phyloP scores from a whole-genome alignment of 2,329 filamentous ascomycete genomes.

The Monosporascus sp. region DNA sequence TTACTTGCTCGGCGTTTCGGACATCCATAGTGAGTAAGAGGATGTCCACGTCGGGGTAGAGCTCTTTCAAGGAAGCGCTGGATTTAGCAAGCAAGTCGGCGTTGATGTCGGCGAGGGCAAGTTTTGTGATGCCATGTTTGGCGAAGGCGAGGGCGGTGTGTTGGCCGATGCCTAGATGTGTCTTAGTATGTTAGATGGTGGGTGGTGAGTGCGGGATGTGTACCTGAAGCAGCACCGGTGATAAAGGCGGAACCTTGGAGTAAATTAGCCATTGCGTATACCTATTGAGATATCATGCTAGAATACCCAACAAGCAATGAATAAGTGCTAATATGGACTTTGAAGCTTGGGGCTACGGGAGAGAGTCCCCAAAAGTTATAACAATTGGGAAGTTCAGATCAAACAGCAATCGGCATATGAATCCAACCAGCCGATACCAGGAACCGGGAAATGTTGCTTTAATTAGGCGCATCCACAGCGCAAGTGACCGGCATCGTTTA shows the following conservation, averaged over 20 bases:
- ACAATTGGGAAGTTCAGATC: no score
- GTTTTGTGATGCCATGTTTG: constrained; percentile 37
- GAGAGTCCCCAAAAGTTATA: no score
- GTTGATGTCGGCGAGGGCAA: constrained; percentile 44
- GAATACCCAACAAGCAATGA: no score
- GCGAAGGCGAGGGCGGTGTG: constrained; percentile 35
- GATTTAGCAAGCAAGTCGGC: constrained; percentile 25
- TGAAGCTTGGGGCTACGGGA: no score
- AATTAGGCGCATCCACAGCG: no score
- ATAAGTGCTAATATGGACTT: no score
- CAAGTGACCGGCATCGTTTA: no score
- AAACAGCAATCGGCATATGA: no score
- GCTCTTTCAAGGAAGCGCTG: constrained; percentile 25
- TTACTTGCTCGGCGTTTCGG: constrained; percentile 35
- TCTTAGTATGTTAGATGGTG: background rate
- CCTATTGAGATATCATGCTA: no score
- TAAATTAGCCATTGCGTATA: no score
- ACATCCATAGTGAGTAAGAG: constrained; percentile 42
- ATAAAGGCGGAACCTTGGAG: constrained; percentile 32
- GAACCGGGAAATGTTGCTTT: no score
- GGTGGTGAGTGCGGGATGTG: constrained; percentile 18
- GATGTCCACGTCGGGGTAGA: constrained; percentile 35
- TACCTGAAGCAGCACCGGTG: constrained; percentile 34
- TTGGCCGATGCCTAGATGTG: constrained; percentile 42
- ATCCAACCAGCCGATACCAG: no score